Evolutionary conservation across 2,329 filamentous ascomycete species (phyloP), one percentile per base, ranked within the genome.

Genomic region (Fusarium sp.): DNA sequence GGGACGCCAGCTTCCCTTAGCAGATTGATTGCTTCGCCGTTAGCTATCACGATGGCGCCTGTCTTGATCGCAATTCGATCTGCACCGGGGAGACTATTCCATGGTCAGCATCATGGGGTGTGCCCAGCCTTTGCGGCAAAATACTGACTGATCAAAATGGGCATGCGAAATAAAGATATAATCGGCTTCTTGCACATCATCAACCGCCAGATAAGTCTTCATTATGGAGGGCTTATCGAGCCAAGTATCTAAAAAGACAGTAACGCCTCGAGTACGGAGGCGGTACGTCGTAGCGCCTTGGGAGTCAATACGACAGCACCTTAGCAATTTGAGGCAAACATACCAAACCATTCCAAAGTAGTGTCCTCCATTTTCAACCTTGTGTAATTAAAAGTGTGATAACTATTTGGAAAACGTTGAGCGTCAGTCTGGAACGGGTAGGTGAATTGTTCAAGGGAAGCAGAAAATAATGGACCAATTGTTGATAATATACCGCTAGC

Each of bases 51-150:
- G 16, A 33, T 57, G 3, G 56, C 40, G 6, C 56, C 56, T 2
- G 56, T 58, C 8, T 20, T 57, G 23, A 58, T 58, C 1, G 56
- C 56, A 3, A 57, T 58, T 6, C 56, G 56, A n/a, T 58, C 56
- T 0, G 56, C 51, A 4, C 56, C 51, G 2, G 56, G 50, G 1
- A 58, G 55, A 8, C 55, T 56, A 9, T 18, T 11, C 11, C 1
- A 0, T 11, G 5, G 5, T 57, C 10, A 51, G 15, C 4, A 10
- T 28, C 3, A 28, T 13, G 6, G 4, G 4, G 4, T 8, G 2
- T 5, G 4, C 6, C 6, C 9, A 12, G 20, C 2, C 4, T 9
- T 23, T 23, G 1, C 1, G 3, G 1, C 28, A 0, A 18, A 5
- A 1, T 13, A 34, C 46, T 53, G 3, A 57, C 51, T 58, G 56